These are phyloP conservation scores for Conoideocrella luteorostrata DNA, from an alignment of 2,329 filamentous ascomycete genomes.

Conservation along the genomic window DNA sequence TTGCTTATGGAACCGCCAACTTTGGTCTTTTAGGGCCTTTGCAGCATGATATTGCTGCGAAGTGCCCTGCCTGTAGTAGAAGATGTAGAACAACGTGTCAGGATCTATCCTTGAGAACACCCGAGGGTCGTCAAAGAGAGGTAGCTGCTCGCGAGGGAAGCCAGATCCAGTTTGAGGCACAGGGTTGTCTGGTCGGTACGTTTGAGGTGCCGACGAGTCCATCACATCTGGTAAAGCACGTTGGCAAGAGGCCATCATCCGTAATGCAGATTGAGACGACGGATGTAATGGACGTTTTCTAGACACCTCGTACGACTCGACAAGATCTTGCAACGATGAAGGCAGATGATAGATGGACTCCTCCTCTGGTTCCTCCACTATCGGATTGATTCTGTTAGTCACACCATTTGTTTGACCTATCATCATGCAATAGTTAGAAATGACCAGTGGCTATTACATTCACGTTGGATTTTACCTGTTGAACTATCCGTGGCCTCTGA, in stretches of 20 bases:
- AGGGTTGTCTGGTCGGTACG: slow-evolving; percentile 77
- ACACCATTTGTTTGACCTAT: slow-evolving; percentile 42
- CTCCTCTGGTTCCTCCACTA: slow-evolving; percentile 43
- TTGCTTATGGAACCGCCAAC: slow-evolving; percentile 98
- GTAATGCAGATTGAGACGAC: slow-evolving; percentile 60
- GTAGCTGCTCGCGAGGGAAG: slow-evolving; percentile 87
- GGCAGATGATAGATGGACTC: slow-evolving; percentile 93
- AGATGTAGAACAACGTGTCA: slow-evolving; percentile 95
- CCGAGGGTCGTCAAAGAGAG: slow-evolving; percentile 84
- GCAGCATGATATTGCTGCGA: slow-evolving; percentile 94
- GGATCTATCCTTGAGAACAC: slow-evolving; percentile 87
- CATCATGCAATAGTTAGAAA: neutral
- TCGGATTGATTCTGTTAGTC: slow-evolving; percentile 44
- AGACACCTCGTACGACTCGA: slow-evolving; percentile 83
- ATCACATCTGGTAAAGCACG: slow-evolving; percentile 64
- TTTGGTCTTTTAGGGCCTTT: slow-evolving; percentile 95
- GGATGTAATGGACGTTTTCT: slow-evolving; percentile 61
- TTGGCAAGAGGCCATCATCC: slow-evolving; percentile 71
- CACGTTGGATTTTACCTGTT: slow-evolving; percentile 31
- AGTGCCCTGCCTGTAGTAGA: slow-evolving; percentile 96
- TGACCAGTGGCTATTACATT: neutral
- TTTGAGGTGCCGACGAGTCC: slow-evolving; percentile 76
- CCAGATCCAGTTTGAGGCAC: slow-evolving; percentile 69
- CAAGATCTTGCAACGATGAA: slow-evolving; percentile 77
- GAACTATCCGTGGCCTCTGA: slow-evolving; percentile 36